A percentile compares a stretch with the other conserved stretches of the same genome.
phyloP scores from a whole-genome alignment of 768 basidiomycete species.

The Rhizopogon vinicolor region DNA sequence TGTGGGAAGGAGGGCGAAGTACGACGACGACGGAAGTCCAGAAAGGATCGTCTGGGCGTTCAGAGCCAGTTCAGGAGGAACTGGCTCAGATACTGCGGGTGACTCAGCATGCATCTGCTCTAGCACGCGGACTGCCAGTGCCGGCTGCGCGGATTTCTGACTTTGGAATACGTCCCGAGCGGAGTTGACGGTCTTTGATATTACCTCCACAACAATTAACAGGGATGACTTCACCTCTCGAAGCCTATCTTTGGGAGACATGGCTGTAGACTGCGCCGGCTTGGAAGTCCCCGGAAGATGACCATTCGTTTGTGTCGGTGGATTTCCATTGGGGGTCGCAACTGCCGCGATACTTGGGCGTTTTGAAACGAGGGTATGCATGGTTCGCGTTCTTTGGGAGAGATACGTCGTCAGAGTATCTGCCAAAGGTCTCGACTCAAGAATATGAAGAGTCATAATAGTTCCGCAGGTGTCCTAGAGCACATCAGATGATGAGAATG shows the following conservation, averaged over 20 bases:
- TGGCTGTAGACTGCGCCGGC: not conserved
- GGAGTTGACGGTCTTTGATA: constrained; percentile 55
- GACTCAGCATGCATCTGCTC: constrained; percentile 57
- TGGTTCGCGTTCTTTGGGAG: constrained; percentile 59
- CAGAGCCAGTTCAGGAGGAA: constrained; percentile 52
- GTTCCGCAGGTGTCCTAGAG: constrained; percentile 70
- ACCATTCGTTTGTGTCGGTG: constrained; percentile 29
- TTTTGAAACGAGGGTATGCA: constrained; percentile 42
- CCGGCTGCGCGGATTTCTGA: constrained; percentile 20
- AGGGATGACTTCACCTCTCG: constrained; percentile 53
- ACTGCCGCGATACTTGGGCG: not conserved
- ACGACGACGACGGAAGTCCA: constrained; percentile 76
- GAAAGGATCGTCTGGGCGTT: constrained; percentile 66
- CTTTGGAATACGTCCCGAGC: constrained; percentile 56
- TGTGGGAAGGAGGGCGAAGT: constrained; percentile 71
- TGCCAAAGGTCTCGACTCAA: constrained; percentile 77
- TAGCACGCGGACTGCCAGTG: constrained; percentile 55
- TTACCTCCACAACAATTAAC: constrained; percentile 45
- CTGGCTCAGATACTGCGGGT: constrained; percentile 15
- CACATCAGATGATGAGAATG: not conserved
- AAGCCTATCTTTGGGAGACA: constrained; percentile 30
- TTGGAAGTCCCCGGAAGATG: constrained; percentile 19
- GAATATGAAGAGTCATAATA: constrained; percentile 78
- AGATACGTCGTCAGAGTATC: constrained; percentile 73
- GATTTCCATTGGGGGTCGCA: constrained; percentile 27